These are phyloP conservation scores for Penicillium dipodomyicola DNA, from an alignment of 495 filamentous ascomycete genomes.

Conservation along the genomic window DNA sequence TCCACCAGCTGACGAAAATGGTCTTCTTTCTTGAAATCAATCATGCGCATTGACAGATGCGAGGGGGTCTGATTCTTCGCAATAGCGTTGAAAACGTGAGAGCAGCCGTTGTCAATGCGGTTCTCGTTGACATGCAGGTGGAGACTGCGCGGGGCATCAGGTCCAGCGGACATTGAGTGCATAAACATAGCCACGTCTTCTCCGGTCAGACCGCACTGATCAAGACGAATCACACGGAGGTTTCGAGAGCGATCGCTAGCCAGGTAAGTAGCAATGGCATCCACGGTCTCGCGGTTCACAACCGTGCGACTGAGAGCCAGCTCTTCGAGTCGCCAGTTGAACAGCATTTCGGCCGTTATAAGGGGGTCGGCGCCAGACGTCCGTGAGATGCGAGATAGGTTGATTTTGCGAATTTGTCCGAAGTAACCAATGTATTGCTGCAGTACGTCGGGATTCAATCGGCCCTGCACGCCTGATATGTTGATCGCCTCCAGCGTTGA, in stretches of 20 bases:
- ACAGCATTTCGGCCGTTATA: conserved; percentile 62
- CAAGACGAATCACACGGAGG: conserved; percentile 67
- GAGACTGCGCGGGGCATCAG: conserved; percentile 59
- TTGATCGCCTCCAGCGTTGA: conserved; percentile 73
- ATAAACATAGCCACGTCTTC: conserved; percentile 75
- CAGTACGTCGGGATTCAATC: conserved; percentile 62
- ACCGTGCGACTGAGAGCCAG: conserved; percentile 64
- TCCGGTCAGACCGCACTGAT: conserved; percentile 78
- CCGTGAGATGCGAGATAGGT: conserved; percentile 65
- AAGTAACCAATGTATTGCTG: conserved; percentile 64
- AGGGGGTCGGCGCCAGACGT: conserved; percentile 63
- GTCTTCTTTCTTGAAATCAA: conserved; percentile 77
- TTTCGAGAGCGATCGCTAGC: conserved; percentile 59
- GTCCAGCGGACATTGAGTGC: conserved; percentile 59
- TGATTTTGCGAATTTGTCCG: conserved; percentile 66
- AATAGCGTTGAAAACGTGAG: conserved; percentile 67
- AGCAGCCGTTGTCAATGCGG: conserved; percentile 69
- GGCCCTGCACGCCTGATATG: conserved; percentile 72
- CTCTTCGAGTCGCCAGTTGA: conserved; percentile 75
- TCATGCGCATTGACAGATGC: conserved; percentile 75
- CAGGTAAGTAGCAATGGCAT: conserved; percentile 62
- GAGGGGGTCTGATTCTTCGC: conserved; percentile 61
- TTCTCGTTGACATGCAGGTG: conserved; percentile 82
- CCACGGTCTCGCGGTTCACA: conserved; percentile 54
- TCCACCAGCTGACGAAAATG: conserved; percentile 71